phyloP scores from a whole-genome alignment of 1,139 yeast species.

The Lodderomyces beijingensis region DNA sequence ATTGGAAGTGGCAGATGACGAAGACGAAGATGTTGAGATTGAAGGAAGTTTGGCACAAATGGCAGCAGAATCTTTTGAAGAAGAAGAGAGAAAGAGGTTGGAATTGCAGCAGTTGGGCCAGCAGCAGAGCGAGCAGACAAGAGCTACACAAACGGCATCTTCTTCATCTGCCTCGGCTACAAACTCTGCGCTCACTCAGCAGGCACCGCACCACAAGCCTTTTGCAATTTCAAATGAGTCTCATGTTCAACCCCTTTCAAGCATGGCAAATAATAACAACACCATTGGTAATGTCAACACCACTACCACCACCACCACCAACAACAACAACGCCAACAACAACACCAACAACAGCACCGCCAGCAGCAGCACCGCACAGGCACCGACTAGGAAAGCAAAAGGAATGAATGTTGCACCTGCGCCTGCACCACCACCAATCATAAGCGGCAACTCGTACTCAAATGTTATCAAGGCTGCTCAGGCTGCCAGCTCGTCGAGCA shows the following conservation, averaged over 20 bases:
- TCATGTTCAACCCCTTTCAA: not conserved
- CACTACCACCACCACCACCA: too few relatives aligned
- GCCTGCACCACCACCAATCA: conserved; percentile 18
- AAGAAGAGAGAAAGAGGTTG: conserved; percentile 10
- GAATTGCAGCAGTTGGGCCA: conserved; percentile 5
- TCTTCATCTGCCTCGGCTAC: conserved; percentile 2
- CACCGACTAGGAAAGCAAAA: too few relatives aligned
- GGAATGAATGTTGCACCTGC: conserved; percentile 12
- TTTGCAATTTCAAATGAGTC: not conserved
- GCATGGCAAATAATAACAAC: too few relatives aligned
- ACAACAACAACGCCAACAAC: too few relatives aligned
- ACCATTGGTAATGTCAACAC: too few relatives aligned
- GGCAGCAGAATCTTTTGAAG: conserved; percentile 23
- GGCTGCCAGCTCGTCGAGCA: conserved; percentile 10
- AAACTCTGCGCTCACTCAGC: not conserved
- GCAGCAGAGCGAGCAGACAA: conserved; percentile 6
- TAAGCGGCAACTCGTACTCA: conserved; percentile 17
- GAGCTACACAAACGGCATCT: conserved; percentile 4
- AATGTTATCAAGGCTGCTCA: conserved; percentile 20
- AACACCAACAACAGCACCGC: too few relatives aligned
- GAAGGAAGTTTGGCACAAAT: conserved; percentile 26
- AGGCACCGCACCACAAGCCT: too few relatives aligned
- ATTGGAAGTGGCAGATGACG: conserved; percentile 65
- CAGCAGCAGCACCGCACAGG: too few relatives aligned
- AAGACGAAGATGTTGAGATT: conserved; percentile 32